These are phyloP conservation scores for Benincasa hispida DNA, from an alignment of 306 rosid genomes.

Conservation along the genomic window DNA sequence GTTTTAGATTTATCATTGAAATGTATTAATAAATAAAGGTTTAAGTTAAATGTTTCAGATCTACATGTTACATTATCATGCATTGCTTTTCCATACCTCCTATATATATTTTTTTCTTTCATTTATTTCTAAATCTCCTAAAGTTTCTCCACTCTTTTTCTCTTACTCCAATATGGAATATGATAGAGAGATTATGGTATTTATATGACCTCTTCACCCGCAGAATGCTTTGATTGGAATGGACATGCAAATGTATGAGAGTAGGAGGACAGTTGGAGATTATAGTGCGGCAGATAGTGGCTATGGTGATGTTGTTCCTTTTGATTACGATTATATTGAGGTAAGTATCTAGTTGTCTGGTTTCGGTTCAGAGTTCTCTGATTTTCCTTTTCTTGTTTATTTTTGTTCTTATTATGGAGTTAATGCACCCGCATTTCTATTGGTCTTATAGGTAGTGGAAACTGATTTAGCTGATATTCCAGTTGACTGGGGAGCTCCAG, in stretches of 20 bases:
- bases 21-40: not conserved
- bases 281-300: slow-evolving; percentile 26
- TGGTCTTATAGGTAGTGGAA: slow-evolving; percentile 39
- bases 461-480: slow-evolving; percentile 34
- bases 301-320: slow-evolving; percentile 26
- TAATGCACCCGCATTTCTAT: slow-evolving; percentile 10
- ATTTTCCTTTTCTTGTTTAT: not conserved
- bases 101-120: not conserved
- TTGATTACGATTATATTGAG: slow-evolving; percentile 43
- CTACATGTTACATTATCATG: not conserved
- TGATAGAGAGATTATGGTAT: not conserved
- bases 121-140: not conserved
- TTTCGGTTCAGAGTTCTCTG: not conserved
- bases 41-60: not conserved
- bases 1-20: not conserved
- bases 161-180: not conserved
- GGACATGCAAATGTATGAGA: slow-evolving; percentile 63
- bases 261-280: slow-evolving; percentile 32
- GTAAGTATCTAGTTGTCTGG: not conserved
- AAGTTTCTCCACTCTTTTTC: not conserved
- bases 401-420: slow-evolving; percentile 4
- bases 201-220: slow-evolving; percentile 15
- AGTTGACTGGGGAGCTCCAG: slow-evolving; percentile 36
- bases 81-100: not conserved
- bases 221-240: slow-evolving; percentile 81